phyloP scores from a whole-genome alignment of 1,139 yeast genomes.

The Groenewaldozyma sp. region DNA sequence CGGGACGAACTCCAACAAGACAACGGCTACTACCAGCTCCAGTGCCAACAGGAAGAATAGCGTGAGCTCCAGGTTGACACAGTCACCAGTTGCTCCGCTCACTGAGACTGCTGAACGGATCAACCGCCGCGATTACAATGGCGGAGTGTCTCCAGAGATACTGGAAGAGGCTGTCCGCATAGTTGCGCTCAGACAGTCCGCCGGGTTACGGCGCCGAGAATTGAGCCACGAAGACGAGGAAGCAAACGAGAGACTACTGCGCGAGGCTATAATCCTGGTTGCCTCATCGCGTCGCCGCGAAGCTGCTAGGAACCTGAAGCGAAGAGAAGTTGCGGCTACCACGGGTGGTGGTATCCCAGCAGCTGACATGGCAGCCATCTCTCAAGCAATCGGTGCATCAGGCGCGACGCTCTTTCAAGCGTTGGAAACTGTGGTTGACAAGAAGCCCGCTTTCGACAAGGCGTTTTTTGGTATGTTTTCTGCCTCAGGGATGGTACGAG shows the following conservation, averaged over 20 bases:
- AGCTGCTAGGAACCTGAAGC: no score
- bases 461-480: slow-evolving; percentile 3
- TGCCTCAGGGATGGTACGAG: slow-evolving; percentile 1
- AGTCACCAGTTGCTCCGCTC: no score
- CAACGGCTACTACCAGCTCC: background rate
- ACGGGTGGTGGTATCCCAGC: background rate
- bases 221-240: background rate
- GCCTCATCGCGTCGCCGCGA: no score
- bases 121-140: no score
- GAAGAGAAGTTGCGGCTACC: no score
- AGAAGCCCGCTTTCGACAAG: slow-evolving; percentile 1
- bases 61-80: no score
- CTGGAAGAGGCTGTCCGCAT: no score
- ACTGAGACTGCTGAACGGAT: no score
- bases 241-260: no score
- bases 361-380: background rate
- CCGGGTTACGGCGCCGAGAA: background rate
- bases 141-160: no score
- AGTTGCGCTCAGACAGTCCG: no score
- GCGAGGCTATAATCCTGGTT: background rate
- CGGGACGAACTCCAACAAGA: background rate
- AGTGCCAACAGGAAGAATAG: background rate
- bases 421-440: background rate
- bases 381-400: background rate
- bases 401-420: background rate